Base-by-base conservation (phyloP, 139 green algal genomes). In the Chlorella vulgaris region DNA sequence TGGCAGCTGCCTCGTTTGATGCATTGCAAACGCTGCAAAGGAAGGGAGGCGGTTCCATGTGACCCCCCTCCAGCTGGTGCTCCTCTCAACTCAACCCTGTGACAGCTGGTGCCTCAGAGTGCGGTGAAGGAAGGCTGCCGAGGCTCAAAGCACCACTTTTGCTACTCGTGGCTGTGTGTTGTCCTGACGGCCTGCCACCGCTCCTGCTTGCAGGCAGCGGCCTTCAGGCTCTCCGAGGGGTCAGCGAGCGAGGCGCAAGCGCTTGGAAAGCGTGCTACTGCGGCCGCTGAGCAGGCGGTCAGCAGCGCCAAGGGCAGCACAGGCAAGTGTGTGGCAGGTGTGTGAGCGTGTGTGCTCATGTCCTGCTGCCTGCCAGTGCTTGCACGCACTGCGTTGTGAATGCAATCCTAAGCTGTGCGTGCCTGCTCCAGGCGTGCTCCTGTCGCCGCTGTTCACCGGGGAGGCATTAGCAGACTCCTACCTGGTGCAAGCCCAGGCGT, bases 401-500 rank as follows among this genome's bases (percentile, higher is more conserved):
- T 65, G 55, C 22, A 65, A 65, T n/a, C 55, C 18, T n/a, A 15
- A 28, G 5, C 55, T n/a, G 5, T 8, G 18, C 22, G 5, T n/a
- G 8, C 15, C 55, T 21, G 18, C 15, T n/a, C 33, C 55, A 85
- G 84, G 53, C 58, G 74, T 81, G 35, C 36, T 87, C 26, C 58
- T 76, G 40, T 76, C 71, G 18, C 61, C 76, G 19, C 43, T 73
- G 73, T 66, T 82, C 67, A 81, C 58, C 26, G 74, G 61, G 18
- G 80, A 92, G 81, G 70, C 84, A 53, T 43, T 76, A 71, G 87
- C 82, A 0, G 86, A 86, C 31, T 78, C 76, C 0, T 51, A 78
- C 31, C 76, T 91, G 19, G 58, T 61, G 3, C 74, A 66, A 26
- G 88, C 88, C 26, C 86, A 91, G 78, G 71, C 85, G 18, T 47